phyloP scores from a whole-genome alignment of 176 grass and related monocot genomes.

The Eleusine coracana region DNA sequence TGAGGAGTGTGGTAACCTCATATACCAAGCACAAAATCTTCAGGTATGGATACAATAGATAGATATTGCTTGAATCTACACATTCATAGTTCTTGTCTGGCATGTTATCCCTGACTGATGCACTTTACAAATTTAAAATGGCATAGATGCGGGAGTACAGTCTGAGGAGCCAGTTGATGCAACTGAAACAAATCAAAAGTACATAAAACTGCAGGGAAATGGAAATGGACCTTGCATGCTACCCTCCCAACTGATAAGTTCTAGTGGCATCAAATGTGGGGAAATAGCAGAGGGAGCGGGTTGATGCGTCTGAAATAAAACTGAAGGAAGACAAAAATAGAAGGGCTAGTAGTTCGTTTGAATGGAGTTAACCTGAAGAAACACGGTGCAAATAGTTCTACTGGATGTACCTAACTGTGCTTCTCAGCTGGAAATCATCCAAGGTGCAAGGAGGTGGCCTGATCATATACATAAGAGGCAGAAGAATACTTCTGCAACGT shows the following conservation, averaged over 20 bases:
- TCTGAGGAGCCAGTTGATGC: slow-evolving; percentile 66
- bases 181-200: slow-evolving; percentile 47
- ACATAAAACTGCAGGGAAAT: neutral
- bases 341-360: neutral
- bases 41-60: slow-evolving; percentile 56
- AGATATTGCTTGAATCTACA: neutral
- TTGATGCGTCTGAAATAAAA: neutral
- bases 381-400: neutral
- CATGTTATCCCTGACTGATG: neutral
- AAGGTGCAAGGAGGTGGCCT: slow-evolving; percentile 3
- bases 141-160: slow-evolving; percentile 75
- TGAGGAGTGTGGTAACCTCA: slow-evolving; percentile 78
- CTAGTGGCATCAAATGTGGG: neutral
- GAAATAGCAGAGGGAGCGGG: neutral
- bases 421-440: slow-evolving; percentile 1
- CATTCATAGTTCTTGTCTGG: neutral
- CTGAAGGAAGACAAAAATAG: neutral
- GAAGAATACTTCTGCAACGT: slow-evolving; percentile 32
- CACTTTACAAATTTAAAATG: slow-evolving; percentile 5
- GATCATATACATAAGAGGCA: slow-evolving; percentile 31
- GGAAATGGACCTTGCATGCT: no score
- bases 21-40: slow-evolving; percentile 64
- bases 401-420: slow-evolving; percentile 35
- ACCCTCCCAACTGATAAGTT: neutral
- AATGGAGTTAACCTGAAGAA: neutral